Base-by-base conservation (phyloP, 148 eudicot species). In the Vaccinium myrtillus region DNA sequence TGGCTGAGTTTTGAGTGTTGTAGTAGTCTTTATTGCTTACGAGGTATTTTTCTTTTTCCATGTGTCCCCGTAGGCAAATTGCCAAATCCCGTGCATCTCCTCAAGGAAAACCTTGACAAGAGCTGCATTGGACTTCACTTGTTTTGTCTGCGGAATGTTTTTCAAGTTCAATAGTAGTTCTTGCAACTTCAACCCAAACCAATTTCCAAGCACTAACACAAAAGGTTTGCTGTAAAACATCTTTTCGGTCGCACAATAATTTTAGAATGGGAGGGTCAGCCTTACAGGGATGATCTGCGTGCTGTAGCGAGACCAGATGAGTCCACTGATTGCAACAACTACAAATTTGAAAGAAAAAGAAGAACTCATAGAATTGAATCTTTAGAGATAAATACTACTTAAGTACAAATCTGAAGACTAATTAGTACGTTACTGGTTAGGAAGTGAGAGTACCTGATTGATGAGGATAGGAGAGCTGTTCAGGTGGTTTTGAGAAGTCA, bases 401-500 rank as follows among this genome's bases (percentile, higher is more conserved):
- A 73, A 8, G 3, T 23, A 50, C 23, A 61, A 78, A 78, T 78
- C 58, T 23, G 2, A 77, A 49, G 39, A 21, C 19, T 23, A 65
- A 23, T 23, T 10, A 9, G 70, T 15, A 58, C 63, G n/a, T 6
- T 6, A 21, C 21, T 19, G 23, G 13, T 8, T 0, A 21, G 25
- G 67, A 61, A 61, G 67, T 21, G 67, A 25, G 11, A 58, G 13
- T 71, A 89, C 91, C 89, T 48, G 86, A 18, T 82, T 89, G 91
- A 30, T 89, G 91, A 49, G 89, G 89, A 84, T 87, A 89, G 5
- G 91, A 89, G 77, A 89, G 59, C n/a, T 81, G 82, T 49, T 89
- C 91, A 6, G 91, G 88, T 4, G 91, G 91, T 70, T 87, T 89
- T 5, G 88, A 61, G 61, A 87, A 89, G 78, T 89, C 91, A 19